Conservation (phyloP, 1,139 yeast species). For the Pneumocystis jirovecii region DNA sequence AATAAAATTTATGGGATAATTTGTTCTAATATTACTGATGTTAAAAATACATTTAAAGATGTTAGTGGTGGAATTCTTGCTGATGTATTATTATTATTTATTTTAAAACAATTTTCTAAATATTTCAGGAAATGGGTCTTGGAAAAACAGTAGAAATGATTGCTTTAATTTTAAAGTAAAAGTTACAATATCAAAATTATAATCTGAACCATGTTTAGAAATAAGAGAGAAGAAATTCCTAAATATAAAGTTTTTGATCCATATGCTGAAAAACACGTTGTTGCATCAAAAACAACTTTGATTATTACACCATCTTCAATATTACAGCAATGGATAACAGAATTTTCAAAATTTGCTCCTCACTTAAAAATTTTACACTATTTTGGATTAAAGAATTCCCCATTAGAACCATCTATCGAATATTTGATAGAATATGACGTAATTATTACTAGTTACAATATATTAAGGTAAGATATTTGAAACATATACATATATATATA, state of each 20-base stretch:
- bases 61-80: constrained; percentile 12
- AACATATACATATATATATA: constrained; percentile 13
- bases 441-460: constrained; percentile 65
- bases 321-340: constrained; percentile 69
- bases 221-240: constrained; percentile 1
- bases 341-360: constrained; percentile 45
- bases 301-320: constrained; percentile 78
- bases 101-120: background rate
- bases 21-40: background rate
- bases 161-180: constrained; percentile 34
- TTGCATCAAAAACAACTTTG: constrained; percentile 52
- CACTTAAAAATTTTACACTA: constrained; percentile 46
- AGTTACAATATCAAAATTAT: constrained; percentile 34
- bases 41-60: background rate
- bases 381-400: constrained; percentile 14
- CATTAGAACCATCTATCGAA: constrained; percentile 31
- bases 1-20: constrained; percentile 4
- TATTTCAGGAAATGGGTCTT: constrained; percentile 70
- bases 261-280: constrained; percentile 35
- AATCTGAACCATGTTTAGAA: background rate
- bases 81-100: constrained; percentile 4
- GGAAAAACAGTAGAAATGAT: constrained; percentile 85
- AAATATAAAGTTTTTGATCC: constrained; percentile 26
- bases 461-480: constrained; percentile 50
- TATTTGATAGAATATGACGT: constrained; percentile 46